These are phyloP conservation scores for Madurella fahalii DNA, from an alignment of 2,329 filamentous ascomycete species.

Conservation along the genomic window DNA sequence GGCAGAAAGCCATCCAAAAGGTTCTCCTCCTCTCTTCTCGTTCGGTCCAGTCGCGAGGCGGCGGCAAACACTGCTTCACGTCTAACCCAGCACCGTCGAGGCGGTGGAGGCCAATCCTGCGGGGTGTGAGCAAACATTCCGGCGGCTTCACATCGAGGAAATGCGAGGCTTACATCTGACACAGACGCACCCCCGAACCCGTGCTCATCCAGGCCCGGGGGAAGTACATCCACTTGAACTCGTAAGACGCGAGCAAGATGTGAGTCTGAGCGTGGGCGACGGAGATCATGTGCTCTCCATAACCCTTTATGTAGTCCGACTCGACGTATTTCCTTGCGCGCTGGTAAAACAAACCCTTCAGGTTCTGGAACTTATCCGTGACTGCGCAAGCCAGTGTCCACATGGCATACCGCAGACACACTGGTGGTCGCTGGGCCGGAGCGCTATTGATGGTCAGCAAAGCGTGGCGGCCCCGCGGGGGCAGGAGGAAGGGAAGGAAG, in stretches of 20 bases:
- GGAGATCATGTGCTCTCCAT: conserved; percentile 83
- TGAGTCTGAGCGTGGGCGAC: conserved; percentile 84
- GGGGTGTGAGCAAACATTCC: conserved; percentile 29
- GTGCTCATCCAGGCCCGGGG: conserved; percentile 92
- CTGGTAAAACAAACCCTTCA: conserved; percentile 87
- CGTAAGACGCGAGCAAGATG: conserved; percentile 73
- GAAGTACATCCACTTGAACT: conserved; percentile 98
- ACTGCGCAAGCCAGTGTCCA: conserved; percentile 91
- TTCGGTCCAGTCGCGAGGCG: conserved; percentile 90
- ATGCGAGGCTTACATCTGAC: conserved; percentile 64
- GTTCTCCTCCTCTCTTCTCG: conserved; percentile 84
- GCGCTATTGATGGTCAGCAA: conserved; percentile 42
- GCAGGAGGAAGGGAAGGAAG: neutral
- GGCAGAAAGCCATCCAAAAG: conserved; percentile 91
- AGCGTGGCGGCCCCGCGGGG: neutral
- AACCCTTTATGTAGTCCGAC: conserved; percentile 83
- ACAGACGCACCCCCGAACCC: conserved; percentile 73
- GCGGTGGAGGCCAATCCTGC: conserved; percentile 87
- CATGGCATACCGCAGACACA: conserved; percentile 88
- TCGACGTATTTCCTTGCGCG: conserved; percentile 87
- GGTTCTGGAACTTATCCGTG: conserved; percentile 71
- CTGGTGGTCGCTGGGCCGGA: conserved; percentile 79
- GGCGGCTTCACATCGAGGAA: neutral
- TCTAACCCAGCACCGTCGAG: conserved; percentile 78
- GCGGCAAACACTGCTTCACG: conserved; percentile 85